These are phyloP conservation scores for Lachnellula suecica DNA, from an alignment of 2,329 filamentous ascomycete species.

Conservation along the genomic window DNA sequence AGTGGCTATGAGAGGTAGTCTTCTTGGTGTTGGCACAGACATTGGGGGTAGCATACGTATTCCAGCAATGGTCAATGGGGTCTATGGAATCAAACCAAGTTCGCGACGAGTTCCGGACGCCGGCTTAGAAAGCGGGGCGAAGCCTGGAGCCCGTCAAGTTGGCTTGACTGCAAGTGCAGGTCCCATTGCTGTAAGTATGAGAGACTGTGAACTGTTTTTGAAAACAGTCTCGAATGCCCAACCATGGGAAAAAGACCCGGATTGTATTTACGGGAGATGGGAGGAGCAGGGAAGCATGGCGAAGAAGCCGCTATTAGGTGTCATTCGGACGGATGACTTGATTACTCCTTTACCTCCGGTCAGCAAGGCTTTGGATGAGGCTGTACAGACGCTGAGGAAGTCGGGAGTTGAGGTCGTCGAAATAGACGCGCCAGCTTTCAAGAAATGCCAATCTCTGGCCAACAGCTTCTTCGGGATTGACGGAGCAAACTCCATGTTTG, in stretches of 20 bases:
- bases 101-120: conserved; percentile 40
- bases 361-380: conserved; percentile 43
- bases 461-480: conserved; percentile 59
- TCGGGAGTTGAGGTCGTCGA: conserved; percentile 56
- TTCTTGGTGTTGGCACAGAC: conserved; percentile 62
- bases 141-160: conserved; percentile 50
- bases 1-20: conserved; percentile 53
- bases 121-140: conserved; percentile 44
- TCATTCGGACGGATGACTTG: conserved; percentile 49
- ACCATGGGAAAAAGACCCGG: conserved; percentile 47
- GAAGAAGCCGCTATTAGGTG: conserved; percentile 40
- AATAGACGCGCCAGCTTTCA: conserved; percentile 52
- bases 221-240: conserved; percentile 50
- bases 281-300: conserved; percentile 26
- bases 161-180: conserved; percentile 48
- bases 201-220: conserved; percentile 48
- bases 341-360: conserved; percentile 52
- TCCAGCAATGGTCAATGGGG: conserved; percentile 48
- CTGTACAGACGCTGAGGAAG: conserved; percentile 38
- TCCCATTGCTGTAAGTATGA: conserved; percentile 45
- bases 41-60: conserved; percentile 48
- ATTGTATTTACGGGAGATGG: conserved; percentile 43
- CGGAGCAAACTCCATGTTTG: conserved; percentile 54
- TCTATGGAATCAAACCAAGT: conserved; percentile 51
- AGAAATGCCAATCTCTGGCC: conserved; percentile 54